Percentiles rank a stretch among this genome's conserved stretches.
Conservation (phyloP, 2,329 filamentous ascomycete genomes). For the Penicillium sclerotiorum region DNA sequence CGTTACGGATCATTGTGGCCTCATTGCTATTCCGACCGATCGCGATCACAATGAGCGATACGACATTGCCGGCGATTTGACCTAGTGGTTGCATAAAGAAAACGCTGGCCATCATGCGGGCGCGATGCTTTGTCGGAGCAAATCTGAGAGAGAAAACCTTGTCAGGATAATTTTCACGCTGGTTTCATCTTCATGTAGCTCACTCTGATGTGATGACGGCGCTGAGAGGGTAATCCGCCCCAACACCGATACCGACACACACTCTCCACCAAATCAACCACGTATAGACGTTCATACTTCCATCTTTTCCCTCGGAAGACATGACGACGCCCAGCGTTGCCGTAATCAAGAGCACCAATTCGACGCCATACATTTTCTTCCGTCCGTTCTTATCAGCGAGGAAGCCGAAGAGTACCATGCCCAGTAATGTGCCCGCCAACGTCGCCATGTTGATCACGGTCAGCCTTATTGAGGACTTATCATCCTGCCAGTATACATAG, state of each 20-base stretch:
- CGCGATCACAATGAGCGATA: conserved; percentile 54
- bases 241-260: conserved; percentile 58
- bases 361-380: conserved; percentile 55
- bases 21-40: conserved; percentile 27
- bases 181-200: conserved; percentile 25
- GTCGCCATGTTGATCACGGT: conserved; percentile 52
- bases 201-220: conserved; percentile 71
- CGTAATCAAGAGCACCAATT: conserved; percentile 51
- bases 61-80: conserved; percentile 65
- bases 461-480: conserved; percentile 35
- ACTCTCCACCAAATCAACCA: conserved; percentile 54
- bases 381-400: conserved; percentile 52
- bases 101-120: conserved; percentile 68
- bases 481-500: conserved; percentile 51
- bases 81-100: conserved; percentile 72
- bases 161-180: background rate
- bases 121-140: conserved; percentile 61
- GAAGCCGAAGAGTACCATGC: conserved; percentile 52
- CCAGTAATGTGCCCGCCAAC: conserved; percentile 49
- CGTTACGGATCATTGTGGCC: conserved; percentile 37
- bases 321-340: conserved; percentile 52
- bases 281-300: conserved; percentile 48
- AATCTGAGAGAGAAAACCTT: conserved; percentile 46
- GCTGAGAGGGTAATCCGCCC: conserved; percentile 69
- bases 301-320: conserved; percentile 45